Evolutionary conservation across 169 alveolate species (phyloP).

Genomic region (Cryptosporidium tyzzeri): DNA sequence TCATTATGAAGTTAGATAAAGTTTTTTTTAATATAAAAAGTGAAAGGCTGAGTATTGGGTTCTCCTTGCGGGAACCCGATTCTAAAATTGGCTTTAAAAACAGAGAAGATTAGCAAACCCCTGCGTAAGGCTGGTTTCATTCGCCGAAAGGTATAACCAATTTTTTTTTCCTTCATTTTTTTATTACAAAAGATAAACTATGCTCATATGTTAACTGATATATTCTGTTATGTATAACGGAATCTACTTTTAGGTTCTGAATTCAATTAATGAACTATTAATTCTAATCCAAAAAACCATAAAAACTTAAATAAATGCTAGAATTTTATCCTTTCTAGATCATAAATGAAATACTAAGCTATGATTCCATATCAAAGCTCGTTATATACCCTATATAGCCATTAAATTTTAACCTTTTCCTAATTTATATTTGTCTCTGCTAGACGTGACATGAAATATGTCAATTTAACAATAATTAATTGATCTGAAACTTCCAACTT

Average conservation of each 20-base stretch:
- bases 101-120: constrained; percentile 78
- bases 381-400: background rate
- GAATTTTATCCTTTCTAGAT: background rate
- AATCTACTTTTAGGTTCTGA: background rate
- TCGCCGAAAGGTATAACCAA: constrained; percentile 77
- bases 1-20: constrained; percentile 30
- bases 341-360: background rate
- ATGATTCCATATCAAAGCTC: background rate
- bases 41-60: background rate
- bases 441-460: constrained; percentile 48
- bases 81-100: constrained; percentile 77
- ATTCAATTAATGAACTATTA: too few species aligned
- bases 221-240: too few species aligned
- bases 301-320: too few species aligned
- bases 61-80: constrained; percentile 74
- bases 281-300: background rate
- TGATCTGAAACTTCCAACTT: background rate
- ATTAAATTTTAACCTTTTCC: background rate
- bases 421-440: constrained; percentile 27
- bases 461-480: constrained; percentile 5
- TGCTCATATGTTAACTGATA: background rate
- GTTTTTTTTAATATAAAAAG: constrained; percentile 27
- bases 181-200: background rate
- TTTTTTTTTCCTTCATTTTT: background rate
- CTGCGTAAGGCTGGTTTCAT: constrained; percentile 79